Conservation (phyloP, 2,329 filamentous ascomycete genomes). For the Aspergillus sp. region DNA sequence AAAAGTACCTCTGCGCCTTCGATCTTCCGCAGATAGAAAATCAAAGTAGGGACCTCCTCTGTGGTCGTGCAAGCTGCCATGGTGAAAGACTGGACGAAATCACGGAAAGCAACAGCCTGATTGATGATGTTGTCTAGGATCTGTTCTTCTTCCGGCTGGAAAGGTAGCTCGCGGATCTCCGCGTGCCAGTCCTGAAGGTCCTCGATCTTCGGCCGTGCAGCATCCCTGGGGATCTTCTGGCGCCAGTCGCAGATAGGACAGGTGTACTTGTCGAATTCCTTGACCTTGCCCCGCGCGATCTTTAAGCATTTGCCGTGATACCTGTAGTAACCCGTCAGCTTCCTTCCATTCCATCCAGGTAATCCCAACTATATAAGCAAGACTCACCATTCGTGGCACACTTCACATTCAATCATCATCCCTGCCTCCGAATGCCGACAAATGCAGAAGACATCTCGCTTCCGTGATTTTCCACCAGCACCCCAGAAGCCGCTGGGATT, state of each 20-base stretch:
- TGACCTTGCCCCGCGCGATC: constrained; percentile 93
- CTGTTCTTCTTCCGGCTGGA: constrained; percentile 92
- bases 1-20: constrained; percentile 93
- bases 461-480: constrained; percentile 43
- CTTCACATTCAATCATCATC: constrained; percentile 99
- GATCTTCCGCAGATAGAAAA: constrained; percentile 94
- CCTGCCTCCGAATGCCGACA: constrained; percentile 87
- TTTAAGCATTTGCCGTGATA: constrained; percentile 98
- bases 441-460: constrained; percentile 89
- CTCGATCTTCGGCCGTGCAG: constrained; percentile 87
- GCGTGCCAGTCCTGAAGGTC: constrained; percentile 77
- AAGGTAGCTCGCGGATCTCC: constrained; percentile 71
- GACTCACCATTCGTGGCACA: constrained; percentile 91
- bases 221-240: constrained; percentile 92
- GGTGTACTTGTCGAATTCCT: constrained; percentile 96
- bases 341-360: neutral
- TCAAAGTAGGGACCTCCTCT: constrained; percentile 78
- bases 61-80: constrained; percentile 72
- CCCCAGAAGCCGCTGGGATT: constrained; percentile 25
- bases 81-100: constrained; percentile 71
- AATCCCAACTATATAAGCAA: neutral
- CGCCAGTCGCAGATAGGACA: constrained; percentile 98
- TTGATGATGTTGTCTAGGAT: constrained; percentile 78
- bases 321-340: constrained; percentile 40
- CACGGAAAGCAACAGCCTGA: constrained; percentile 73